A percentile compares a stretch with the other conserved stretches of the same genome.
phyloP scores from a whole-genome alignment of 257 asterid species.

The Leonotis leonurus region DNA sequence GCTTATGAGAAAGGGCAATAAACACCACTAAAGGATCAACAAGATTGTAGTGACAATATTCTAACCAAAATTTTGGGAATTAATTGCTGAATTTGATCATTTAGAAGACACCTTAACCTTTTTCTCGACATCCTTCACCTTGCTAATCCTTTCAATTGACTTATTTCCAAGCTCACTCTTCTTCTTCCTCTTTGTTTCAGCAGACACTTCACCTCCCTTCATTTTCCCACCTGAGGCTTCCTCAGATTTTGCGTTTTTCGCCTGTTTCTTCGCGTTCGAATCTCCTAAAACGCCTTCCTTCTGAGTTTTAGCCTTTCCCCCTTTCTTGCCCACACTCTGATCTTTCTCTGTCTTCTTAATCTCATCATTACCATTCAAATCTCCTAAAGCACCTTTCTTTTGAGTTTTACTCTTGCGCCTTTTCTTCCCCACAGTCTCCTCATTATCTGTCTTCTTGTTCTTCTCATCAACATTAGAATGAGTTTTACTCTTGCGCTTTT shows the following conservation, averaged over 20 bases:
- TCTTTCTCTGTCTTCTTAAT: too few relatives aligned
- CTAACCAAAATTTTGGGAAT: slow-evolving; percentile 14
- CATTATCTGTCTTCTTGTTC: too few relatives aligned
- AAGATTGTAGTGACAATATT: too few relatives aligned
- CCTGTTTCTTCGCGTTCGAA: slow-evolving; percentile 13
- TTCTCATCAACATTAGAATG: slow-evolving; percentile 6
- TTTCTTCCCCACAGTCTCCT: slow-evolving; percentile 14
- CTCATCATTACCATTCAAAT: not conserved
- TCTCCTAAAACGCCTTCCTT: too few relatives aligned
- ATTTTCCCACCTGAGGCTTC: too few relatives aligned
- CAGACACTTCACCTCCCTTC: not conserved
- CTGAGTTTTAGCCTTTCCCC: too few relatives aligned
- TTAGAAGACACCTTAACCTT: slow-evolving; percentile 17
- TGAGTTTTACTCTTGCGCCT: slow-evolving; percentile 11
- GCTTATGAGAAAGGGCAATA: slow-evolving; percentile 9
- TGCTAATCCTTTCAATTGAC: slow-evolving; percentile 20
- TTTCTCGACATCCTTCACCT: slow-evolving; percentile 31
- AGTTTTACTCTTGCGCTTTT: slow-evolving; percentile 14
- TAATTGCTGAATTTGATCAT: slow-evolving; percentile 7
- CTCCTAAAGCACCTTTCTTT: slow-evolving; percentile 13
- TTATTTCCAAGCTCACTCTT: too few relatives aligned
- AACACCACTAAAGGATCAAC: slow-evolving; percentile 12
- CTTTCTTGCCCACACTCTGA: too few relatives aligned
- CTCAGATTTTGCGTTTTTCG: slow-evolving; percentile 4
- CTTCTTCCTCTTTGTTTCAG: slow-evolving; percentile 12